These are phyloP conservation scores for Dryadomyces quercivorus DNA, from an alignment of 2,329 filamentous ascomycete genomes.

Conservation along the genomic window DNA sequence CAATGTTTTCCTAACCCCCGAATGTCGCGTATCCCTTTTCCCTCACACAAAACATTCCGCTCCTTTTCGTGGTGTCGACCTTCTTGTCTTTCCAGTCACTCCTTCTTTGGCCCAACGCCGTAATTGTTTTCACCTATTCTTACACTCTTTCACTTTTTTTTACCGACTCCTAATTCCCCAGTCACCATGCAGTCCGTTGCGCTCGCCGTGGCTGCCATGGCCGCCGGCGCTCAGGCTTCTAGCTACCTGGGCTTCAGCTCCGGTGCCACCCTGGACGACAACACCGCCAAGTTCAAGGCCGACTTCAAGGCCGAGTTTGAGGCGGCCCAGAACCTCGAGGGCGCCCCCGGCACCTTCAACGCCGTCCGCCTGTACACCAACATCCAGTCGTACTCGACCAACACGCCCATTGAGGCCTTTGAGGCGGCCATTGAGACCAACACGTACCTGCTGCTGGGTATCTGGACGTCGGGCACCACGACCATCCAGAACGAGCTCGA, in stretches of 20 bases:
- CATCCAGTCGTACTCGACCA: slow-evolving; percentile 52
- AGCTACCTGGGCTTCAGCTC: slow-evolving; percentile 45
- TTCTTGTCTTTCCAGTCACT: background rate
- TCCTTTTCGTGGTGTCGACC: background rate
- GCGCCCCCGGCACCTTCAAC: slow-evolving; percentile 49
- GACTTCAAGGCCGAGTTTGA: slow-evolving; percentile 58
- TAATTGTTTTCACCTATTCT: background rate
- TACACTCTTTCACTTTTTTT: background rate
- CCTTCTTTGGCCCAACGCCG: background rate
- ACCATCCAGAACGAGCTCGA: slow-evolving; percentile 48
- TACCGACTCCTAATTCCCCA: background rate
- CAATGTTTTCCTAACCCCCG: background rate
- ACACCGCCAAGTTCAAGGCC: slow-evolving; percentile 37
- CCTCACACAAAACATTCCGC: background rate
- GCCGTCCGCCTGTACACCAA: slow-evolving; percentile 59
- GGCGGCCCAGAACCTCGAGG: slow-evolving; percentile 48
- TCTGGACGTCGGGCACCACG: slow-evolving; percentile 46
- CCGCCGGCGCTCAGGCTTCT: slow-evolving; percentile 24
- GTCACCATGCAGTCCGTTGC: slow-evolving; percentile 29
- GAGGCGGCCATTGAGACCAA: slow-evolving; percentile 54
- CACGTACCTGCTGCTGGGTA: slow-evolving; percentile 49
- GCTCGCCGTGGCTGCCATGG: slow-evolving; percentile 26
- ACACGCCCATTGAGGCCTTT: slow-evolving; percentile 70
- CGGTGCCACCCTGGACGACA: slow-evolving; percentile 31
- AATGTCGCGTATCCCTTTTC: background rate